These are phyloP conservation scores for Nepenthes mirabilis DNA, from an alignment of 148 eudicot species.

Conservation along the genomic window DNA sequence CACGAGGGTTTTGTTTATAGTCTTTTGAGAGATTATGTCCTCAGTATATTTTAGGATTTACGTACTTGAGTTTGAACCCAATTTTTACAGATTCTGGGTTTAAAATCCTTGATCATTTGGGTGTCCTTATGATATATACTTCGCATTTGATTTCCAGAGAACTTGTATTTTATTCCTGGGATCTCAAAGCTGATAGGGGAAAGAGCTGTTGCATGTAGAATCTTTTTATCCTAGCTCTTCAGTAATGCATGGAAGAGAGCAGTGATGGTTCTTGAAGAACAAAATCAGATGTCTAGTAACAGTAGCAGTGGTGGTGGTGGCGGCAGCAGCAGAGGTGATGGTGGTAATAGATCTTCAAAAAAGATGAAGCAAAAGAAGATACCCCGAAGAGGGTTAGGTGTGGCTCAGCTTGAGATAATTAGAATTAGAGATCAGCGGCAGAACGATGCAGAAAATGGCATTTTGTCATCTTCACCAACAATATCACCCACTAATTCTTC, in stretches of 20 bases:
- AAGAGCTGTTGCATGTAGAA: not conserved
- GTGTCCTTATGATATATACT: too few species aligned
- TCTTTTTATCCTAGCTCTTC: not conserved
- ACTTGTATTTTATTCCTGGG: not conserved
- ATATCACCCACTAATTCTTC: constrained; percentile 21
- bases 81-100: too few species aligned
- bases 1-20: too few species aligned
- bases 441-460: constrained; percentile 15
- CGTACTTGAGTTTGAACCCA: too few species aligned
- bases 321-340: not conserved
- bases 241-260: not conserved
- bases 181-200: not conserved
- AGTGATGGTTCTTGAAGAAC: constrained; percentile 46
- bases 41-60: too few species aligned
- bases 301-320: constrained; percentile 4
- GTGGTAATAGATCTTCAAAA: constrained; percentile 30
- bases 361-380: constrained; percentile 54
- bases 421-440: constrained; percentile 57
- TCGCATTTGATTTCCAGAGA: too few species aligned
- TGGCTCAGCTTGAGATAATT: constrained; percentile 83
- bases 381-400: constrained; percentile 92
- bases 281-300: constrained; percentile 22
- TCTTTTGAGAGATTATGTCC: too few species aligned
- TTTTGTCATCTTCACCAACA: constrained; percentile 12
- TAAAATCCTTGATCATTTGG: too few species aligned